A percentile compares a stretch with the other conserved stretches of the same genome.
Evolutionary conservation across 345 rosid species (phyloP).

Genomic region (Populus euphratica): DNA sequence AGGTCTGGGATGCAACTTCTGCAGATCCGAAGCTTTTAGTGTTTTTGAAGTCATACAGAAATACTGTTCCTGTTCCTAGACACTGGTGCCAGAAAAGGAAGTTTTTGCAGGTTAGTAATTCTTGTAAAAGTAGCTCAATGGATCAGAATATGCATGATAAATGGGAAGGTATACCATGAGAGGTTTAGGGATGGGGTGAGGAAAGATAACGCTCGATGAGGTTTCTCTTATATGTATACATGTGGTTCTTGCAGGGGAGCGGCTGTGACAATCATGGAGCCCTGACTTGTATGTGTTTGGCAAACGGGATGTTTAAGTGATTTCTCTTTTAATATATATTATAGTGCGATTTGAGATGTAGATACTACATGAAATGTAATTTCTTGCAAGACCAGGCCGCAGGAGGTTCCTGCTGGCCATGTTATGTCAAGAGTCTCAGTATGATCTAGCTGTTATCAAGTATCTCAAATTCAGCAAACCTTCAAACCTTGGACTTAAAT

Average conservation of each 20-base stretch:
- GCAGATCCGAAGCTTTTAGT: conserved; percentile 97
- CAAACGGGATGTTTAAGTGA: conserved; percentile 45
- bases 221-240: conserved; percentile 96
- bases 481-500: not conserved
- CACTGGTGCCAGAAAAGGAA: conserved; percentile 99
- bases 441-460: not conserved
- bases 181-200: conserved; percentile 50
- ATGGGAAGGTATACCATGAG: conserved; percentile 40
- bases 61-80: conserved; percentile 96
- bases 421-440: not conserved
- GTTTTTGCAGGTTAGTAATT: conserved; percentile 85
- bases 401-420: not conserved
- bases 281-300: conserved; percentile 96
- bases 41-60: conserved; percentile 83
- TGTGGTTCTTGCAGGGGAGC: conserved; percentile 99
- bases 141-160: conserved; percentile 39
- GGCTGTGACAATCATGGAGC: conserved; percentile 88
- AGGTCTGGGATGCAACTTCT: conserved; percentile 99
- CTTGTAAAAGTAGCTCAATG: conserved; percentile 15
- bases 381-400: not conserved
- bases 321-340: conserved; percentile 33
- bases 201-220: conserved; percentile 60
- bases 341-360: conserved; percentile 44
- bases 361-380: conserved; percentile 5
- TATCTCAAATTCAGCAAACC: not conserved